These are phyloP conservation scores for Paspalum notatum DNA, from an alignment of 176 grass and related monocot species.

Conservation along the genomic window DNA sequence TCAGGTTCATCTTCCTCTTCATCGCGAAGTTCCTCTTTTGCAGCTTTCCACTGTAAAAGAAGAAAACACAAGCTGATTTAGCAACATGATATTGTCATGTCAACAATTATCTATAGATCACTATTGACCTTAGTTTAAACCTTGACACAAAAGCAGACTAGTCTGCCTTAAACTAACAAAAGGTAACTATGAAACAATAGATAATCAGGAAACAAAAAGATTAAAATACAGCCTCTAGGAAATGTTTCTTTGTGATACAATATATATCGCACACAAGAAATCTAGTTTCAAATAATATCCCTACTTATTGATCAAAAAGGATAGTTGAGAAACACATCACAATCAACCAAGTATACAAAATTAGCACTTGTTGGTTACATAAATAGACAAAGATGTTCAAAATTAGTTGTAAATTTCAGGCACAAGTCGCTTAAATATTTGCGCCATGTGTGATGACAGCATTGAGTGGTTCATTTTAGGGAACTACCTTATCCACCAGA, in stretches of 20 bases:
- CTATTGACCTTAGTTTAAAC: slow-evolving; percentile 37
- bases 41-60: slow-evolving; percentile 90
- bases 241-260: background rate
- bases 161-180: slow-evolving; percentile 24
- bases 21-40: slow-evolving; percentile 89
- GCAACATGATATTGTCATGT: background rate
- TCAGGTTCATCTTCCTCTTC: slow-evolving; percentile 86
- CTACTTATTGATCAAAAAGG: background rate
- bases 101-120: slow-evolving; percentile 33
- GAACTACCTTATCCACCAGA: slow-evolving; percentile 88
- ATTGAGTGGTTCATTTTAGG: background rate
- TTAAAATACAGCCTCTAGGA: background rate
- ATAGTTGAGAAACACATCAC: slow-evolving; percentile 1
- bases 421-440: background rate
- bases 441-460: background rate
- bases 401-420: background rate
- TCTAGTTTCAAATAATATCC: background rate
- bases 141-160: slow-evolving; percentile 44
- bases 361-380: background rate
- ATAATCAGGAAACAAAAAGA: slow-evolving; percentile 28
- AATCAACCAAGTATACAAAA: background rate
- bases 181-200: slow-evolving; percentile 19
- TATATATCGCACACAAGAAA: slow-evolving; percentile 6
- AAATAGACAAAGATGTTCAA: background rate
- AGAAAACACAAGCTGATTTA: slow-evolving; percentile 21